Evolutionary conservation across 345 rosid species (phyloP), one percentile per base, ranked within the genome.

Genomic region (Corchorus olitorius): DNA sequence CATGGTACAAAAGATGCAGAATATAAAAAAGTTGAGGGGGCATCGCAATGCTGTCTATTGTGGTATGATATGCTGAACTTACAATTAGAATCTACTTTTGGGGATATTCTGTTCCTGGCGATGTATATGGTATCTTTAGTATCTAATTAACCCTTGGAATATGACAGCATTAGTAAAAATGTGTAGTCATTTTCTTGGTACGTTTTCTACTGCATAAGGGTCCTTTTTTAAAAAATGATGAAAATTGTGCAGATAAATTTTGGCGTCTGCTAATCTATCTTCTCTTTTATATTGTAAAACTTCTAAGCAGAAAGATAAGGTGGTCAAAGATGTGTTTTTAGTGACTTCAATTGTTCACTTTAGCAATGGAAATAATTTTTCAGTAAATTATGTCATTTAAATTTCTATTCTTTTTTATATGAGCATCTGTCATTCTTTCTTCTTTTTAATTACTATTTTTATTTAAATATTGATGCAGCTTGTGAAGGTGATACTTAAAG

Each of bases 21-120:
- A 90, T 75, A 84, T 87, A 78, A 93, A 91, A 83, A 91, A 86
- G 91, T 84, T 93, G 53, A 86, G 98, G 80, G 99, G 99, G 76
- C 99, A 96, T 81, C 90, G 98, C 62, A 89, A 90, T 86, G 97
- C 99, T 81, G 99, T 96, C 84, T 96, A 96, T 85, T 96, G 99
- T 70, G 99, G 99, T 95, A 89, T 78, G 85, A 48, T 79, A 73
- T 62, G 62, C 72, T 77, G 27, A 80, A 63, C 49, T 76, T 73
- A 50, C 20, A 67, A 37, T 55, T 74, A 55, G 14, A 17, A 52
- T 79, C 46, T 79, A 50, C 61, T 13, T 45, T 72, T 62, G 12
- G 4, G 17, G 22, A 12, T 33, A 45, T 59, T 54, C 37, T 20
- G 35, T 46, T 75, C 12, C 17, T 59, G 22, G 16, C 2, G 70